phyloP scores from a whole-genome alignment of 257 asterid species.

The Mitragyna speciosa region DNA sequence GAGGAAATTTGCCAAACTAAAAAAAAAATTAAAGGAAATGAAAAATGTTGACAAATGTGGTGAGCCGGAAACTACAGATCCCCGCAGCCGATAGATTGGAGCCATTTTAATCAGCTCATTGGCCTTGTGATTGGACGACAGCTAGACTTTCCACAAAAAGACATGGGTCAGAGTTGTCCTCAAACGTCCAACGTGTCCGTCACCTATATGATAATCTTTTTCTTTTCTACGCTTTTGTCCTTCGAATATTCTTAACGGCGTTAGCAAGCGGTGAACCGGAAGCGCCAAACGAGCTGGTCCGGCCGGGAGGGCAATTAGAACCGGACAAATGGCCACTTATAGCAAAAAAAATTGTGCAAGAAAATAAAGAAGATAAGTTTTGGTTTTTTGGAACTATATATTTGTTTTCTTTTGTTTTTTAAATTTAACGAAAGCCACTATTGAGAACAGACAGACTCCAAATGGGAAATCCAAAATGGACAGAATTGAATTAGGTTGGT shows the following conservation, averaged over 20 bases:
- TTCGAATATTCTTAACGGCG: not conserved
- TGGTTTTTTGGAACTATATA: not conserved
- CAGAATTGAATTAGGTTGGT: not conserved
- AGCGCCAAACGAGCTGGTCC: not conserved
- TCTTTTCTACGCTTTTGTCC: not conserved
- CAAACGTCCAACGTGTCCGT: not conserved
- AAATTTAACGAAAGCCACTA: not conserved
- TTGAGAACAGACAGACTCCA: not conserved
- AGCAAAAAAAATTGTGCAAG: not conserved
- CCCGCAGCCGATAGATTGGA: not conserved
- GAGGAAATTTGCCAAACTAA: not conserved
- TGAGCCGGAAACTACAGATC: not conserved
- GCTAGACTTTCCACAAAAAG: conserved; percentile 15
- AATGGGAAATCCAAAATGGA: not conserved
- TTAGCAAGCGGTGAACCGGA: not conserved
- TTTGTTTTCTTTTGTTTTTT: not conserved
- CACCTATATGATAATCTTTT: not conserved
- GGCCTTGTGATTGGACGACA: conserved; percentile 16
- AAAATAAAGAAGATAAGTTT: not conserved
- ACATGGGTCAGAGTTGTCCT: conserved; percentile 21
- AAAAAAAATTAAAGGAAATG: not conserved
- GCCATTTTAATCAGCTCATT: not conserved
- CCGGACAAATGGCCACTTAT: not conserved
- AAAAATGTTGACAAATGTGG: not conserved
- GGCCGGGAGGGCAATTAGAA: not conserved